A percentile compares a stretch with the other conserved stretches of the same genome.
phyloP scores from a whole-genome alignment of 129 eudicot genomes.

The Deinandra increscens region DNA sequence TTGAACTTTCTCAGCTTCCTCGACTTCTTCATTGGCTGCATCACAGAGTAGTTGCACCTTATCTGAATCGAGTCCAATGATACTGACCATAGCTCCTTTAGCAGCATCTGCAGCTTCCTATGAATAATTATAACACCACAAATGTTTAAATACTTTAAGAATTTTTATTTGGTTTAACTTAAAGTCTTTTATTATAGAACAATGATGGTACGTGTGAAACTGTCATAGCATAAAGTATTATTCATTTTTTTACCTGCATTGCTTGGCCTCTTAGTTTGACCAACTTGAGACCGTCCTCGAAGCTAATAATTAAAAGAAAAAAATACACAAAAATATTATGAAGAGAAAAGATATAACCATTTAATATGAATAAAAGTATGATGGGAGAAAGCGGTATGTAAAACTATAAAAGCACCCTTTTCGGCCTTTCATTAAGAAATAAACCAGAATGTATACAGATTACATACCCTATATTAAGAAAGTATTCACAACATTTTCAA shows the following conservation, averaged over 20 bases:
- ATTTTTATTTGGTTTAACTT: neutral
- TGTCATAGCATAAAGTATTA: neutral
- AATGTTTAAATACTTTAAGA: neutral
- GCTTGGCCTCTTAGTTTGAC: conserved; percentile 97
- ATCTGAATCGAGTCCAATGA: conserved; percentile 84
- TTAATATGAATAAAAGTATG: conserved; percentile 8
- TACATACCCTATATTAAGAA: neutral
- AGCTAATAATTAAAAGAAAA: conserved; percentile 44
- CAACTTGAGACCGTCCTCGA: conserved; percentile 96
- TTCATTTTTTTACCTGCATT: conserved; percentile 66
- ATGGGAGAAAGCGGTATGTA: neutral
- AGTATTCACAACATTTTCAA: neutral
- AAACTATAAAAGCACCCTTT: neutral
- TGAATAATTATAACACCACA: conserved; percentile 3
- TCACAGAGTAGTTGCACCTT: conserved; percentile 89
- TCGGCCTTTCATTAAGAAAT: neutral
- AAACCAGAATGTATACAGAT: neutral
- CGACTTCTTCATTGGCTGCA: conserved; percentile 96
- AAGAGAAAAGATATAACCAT: conserved; percentile 14
- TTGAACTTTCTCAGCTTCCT: conserved; percentile 82
- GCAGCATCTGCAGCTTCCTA: conserved; percentile 99
- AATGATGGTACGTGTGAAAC: neutral
- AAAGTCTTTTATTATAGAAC: neutral
- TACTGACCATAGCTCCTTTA: conserved; percentile 93
- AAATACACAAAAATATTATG: neutral